Evolutionary conservation across 2,329 filamentous ascomycete species (phyloP), one percentile per base, ranked within the genome.

Genomic region (Pseudogymnoascus sp.): DNA sequence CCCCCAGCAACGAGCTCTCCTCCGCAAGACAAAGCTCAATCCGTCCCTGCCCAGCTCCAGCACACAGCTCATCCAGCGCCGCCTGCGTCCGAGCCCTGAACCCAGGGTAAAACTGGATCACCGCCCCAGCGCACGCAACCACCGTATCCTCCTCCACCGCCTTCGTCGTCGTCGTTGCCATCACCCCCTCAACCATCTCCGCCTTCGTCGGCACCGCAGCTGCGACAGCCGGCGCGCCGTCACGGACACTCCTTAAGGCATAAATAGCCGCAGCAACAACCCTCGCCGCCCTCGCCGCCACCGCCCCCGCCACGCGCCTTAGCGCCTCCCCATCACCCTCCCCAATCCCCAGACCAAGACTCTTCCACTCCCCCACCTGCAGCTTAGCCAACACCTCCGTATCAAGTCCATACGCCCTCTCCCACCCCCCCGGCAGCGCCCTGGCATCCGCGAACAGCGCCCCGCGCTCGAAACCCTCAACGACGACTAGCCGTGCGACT

Each of bases 81-180:
- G 72, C 72, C 73, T 93, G 89, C 70, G 86, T 87, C 44, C n/a
- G n/a, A n/a, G n/a, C 77, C 79, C 33, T 75, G 21, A 91, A 93
- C 7, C 79, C 78, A 0, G 90, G 89, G 71, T 93, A 93, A 69
- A 87, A 87, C 75, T 93, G 89, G 61, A 93, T 86, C 60, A 93
- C 88, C 28, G 87, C 89, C 50, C 90, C 90, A 71, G 91, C 92
- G 75, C 88, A 93, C 3, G 88, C 88, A n/a, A 93, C 84, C 1
- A 83, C 80, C 2, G 83, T 86, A 63, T 77, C 76, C 35, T 72
- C 71, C 7, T 81, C 17, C 10, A 19, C 53, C 33, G 10, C 3
- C 35, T n/a, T 26, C n/a, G 17, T n/a, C 5, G 17, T 8, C 53
- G 53, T 15, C 5, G 19, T 19, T 2, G 21, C 53, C 11, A 31